Evolutionary conservation across 441 rosid genomes (phyloP).

Genomic region (Syzygium syzygioides): DNA sequence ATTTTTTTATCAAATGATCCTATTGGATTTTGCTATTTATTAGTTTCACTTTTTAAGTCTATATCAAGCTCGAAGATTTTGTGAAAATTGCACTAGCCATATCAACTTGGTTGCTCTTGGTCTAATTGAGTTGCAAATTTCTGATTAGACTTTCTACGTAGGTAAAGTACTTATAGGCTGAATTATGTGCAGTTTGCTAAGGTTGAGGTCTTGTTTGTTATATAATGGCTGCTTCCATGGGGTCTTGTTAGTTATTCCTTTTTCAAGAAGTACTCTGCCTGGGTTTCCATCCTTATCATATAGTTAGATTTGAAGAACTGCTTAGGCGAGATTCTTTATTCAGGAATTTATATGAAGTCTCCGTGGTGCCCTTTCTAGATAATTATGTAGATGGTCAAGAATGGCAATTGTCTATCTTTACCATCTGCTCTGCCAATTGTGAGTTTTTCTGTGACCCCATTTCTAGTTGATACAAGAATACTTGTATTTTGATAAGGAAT

Average conservation of each 20-base stretch:
- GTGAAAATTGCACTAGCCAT: neutral
- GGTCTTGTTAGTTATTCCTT: neutral
- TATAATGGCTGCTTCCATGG: neutral
- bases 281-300: neutral
- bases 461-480: neutral
- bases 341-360: neutral
- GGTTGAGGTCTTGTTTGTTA: neutral
- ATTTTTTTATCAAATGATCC: neutral
- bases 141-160: neutral
- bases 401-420: neutral
- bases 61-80: neutral
- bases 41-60: neutral
- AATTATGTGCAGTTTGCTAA: neutral
- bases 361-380: neutral
- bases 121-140: neutral
- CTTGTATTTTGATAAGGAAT: neutral
- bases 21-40: neutral
- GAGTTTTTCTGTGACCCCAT: neutral
- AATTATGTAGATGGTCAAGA: neutral
- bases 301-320: neutral
- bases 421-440: neutral
- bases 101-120: neutral
- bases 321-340: neutral
- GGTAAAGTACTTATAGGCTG: neutral
- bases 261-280: neutral